Conservation (phyloP, 2,329 filamentous ascomycete genomes). For the Stylonectria norvegica region DNA sequence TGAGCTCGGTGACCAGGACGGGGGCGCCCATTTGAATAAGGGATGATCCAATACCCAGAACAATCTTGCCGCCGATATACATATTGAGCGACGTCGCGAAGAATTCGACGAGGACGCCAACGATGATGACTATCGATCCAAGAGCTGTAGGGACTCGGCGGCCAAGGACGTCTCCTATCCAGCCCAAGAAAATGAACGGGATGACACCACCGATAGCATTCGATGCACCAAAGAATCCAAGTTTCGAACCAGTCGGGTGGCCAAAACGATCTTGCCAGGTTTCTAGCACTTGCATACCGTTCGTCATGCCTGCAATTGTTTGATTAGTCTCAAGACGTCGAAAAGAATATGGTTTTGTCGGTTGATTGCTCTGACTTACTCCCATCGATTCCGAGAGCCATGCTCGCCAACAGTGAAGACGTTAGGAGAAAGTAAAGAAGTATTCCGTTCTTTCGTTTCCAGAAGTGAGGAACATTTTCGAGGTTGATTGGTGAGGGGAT, state of each 20-base stretch:
- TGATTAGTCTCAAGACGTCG: background rate
- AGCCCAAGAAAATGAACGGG: conserved; percentile 34
- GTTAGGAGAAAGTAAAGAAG: conserved; percentile 42
- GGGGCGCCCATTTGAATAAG: conserved; percentile 42
- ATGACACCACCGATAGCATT: conserved; percentile 40
- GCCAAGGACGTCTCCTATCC: conserved; percentile 35
- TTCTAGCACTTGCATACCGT: conserved; percentile 37
- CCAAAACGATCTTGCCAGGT: conserved; percentile 38
- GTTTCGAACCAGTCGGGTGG: conserved; percentile 34
- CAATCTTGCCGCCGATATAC: conserved; percentile 38
- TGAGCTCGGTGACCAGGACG: conserved; percentile 42
- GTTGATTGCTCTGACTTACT: conserved; percentile 23
- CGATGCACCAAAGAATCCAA: conserved; percentile 39
- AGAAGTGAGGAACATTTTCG: conserved; percentile 31
- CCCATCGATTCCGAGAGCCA: conserved; percentile 41
- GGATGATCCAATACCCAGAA: conserved; percentile 35
- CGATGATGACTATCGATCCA: conserved; percentile 39
- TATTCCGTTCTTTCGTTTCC: conserved; percentile 39
- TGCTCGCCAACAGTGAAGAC: conserved; percentile 40
- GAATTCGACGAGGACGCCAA: conserved; percentile 35
- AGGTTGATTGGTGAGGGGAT: conserved; percentile 33
- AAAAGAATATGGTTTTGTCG: too few relatives aligned
- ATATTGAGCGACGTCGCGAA: conserved; percentile 34
- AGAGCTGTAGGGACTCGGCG: conserved; percentile 34
- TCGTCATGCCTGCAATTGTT: conserved; percentile 34